These are phyloP conservation scores for Penicillium sumatraense DNA, from an alignment of 2,329 filamentous ascomycete species.

Conservation along the genomic window DNA sequence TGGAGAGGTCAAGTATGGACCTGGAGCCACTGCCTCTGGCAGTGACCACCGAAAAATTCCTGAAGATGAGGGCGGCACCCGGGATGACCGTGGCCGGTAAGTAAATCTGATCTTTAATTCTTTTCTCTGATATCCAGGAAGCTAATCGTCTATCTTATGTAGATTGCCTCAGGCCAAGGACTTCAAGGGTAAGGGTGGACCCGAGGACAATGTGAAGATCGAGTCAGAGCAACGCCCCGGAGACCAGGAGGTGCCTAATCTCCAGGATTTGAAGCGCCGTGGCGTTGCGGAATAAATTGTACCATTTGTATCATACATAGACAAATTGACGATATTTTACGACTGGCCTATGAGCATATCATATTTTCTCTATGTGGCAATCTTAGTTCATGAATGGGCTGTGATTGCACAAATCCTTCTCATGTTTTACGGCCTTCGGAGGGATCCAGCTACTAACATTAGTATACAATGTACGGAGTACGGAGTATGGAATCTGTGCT, in stretches of 20 bases:
- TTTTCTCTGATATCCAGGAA: background rate
- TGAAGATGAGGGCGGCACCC: conserved; percentile 46
- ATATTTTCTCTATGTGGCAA: background rate
- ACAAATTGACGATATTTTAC: conserved; percentile 6
- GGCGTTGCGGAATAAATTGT: conserved; percentile 19
- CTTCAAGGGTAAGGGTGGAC: conserved; percentile 41
- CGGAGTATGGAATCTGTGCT: too few species aligned
- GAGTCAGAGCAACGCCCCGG: conserved; percentile 32
- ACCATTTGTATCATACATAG: conserved; percentile 9
- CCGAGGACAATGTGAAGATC: conserved; percentile 39
- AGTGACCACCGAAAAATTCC: conserved; percentile 47
- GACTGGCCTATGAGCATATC: background rate
- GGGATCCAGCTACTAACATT: too few species aligned
- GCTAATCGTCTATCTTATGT: background rate
- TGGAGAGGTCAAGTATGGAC: conserved; percentile 42
- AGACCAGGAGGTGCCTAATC: conserved; percentile 31
- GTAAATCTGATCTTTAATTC: conserved; percentile 8
- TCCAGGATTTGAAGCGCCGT: conserved; percentile 30
- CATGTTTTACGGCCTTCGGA: too few species aligned
- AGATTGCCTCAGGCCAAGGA: conserved; percentile 42
- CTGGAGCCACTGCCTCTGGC: conserved; percentile 36
- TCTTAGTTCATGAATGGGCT: too few species aligned
- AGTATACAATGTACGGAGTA: too few species aligned
- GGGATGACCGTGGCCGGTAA: conserved; percentile 44
- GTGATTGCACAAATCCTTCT: too few species aligned